Base-by-base conservation (phyloP, 805 yeast genomes). In the Zygoascus biomembranicola region DNA sequence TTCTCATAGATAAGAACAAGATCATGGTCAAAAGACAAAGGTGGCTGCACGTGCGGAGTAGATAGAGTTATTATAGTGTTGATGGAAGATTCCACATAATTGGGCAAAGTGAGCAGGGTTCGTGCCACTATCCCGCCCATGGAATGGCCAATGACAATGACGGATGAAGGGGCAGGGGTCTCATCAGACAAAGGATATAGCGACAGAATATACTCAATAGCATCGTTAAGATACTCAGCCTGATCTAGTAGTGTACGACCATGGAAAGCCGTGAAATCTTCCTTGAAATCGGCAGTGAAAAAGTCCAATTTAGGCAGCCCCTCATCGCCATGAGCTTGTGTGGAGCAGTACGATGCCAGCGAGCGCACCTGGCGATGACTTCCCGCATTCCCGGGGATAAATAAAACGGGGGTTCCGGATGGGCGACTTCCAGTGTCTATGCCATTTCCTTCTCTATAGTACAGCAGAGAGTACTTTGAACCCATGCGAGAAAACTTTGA, bases 351-450 rank as follows among this genome's bases (percentile, higher is more conserved):
- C 1, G 97, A 82, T 0, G 97, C 98, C n/a, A 92, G 78, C 1
- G 97, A 87, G 51, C 99, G 74, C 9, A 80, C 95, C 68, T 94
- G 99, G 59, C 81, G 79, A 67, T 81, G 90, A 53, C 95, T 84
- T 1, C 99, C 99, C 0, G 99, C 99, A 65, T 95, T 94, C 0
- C 99, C 99, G 0, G 99, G 99, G 43, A 95, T 85, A 67, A 94
- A 94, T 14, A 94, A 71, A 1, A 89, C 90, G 0, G 99, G 99
- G 1, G 87, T 77, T 0, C 98, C 98, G 52, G 63, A 64, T 0
- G 96, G 92, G 4, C 31, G 52, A 10, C 57, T 47, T 18, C 53
- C 49, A 6, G 47, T 43, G 48, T 67, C 70, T 0, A 60, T 51
- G 10, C 49, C 49, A 14, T 81, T 85, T 57, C 87, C 95, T 63